Base-by-base conservation (phyloP, 305 asterid species). In the Plantago rigida region DNA sequence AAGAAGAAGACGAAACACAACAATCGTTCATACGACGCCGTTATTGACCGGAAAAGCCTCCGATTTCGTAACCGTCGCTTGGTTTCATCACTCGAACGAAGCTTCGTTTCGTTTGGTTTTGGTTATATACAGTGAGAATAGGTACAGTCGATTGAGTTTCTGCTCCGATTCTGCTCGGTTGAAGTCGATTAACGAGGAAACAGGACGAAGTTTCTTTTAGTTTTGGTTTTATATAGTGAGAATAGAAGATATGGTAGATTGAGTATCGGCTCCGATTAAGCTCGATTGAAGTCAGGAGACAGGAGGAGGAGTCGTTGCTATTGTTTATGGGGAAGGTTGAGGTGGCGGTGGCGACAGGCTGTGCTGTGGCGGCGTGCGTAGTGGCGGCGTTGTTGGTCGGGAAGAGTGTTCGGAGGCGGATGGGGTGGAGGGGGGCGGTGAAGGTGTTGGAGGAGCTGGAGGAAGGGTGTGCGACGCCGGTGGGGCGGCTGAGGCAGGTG, bases 361-460 rank as follows among this genome's bases (percentile, higher is more conserved):
- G 85, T 71, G 91, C 96, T 17, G 66, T 75, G 80, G 95, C 81
- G 63, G 89, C 84, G 63, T 81, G 89, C 67, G 78, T 79, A 62
- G 82, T 64, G 75, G 87, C 91, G 65, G 83, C 79, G 29, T 78
- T 80, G 65, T 69, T 84, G 82, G 90, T 80, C 3, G 81, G 82
- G 53, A 65, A 83, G 72, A 77, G 85, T 9, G 82, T 76, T 17
- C 59, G 73, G 59, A 75, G 87, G 75, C 60, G 77, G 75, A 75
- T 81, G 73, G 80, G 86, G 47, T 89, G 96, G 96, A 69, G 70
- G 68, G 74, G 78, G 63, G 87, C 67, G 67, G 73, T 81, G 70
- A 75, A 56, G 63, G 80, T 82, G 66, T 76, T 89, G 77, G 87
- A 86, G 73, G 95, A 86, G 77, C 73, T 89, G 42, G 95, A 89